Conservation (phyloP, 2,329 filamentous ascomycete species). For the Alternaria rosae region DNA sequence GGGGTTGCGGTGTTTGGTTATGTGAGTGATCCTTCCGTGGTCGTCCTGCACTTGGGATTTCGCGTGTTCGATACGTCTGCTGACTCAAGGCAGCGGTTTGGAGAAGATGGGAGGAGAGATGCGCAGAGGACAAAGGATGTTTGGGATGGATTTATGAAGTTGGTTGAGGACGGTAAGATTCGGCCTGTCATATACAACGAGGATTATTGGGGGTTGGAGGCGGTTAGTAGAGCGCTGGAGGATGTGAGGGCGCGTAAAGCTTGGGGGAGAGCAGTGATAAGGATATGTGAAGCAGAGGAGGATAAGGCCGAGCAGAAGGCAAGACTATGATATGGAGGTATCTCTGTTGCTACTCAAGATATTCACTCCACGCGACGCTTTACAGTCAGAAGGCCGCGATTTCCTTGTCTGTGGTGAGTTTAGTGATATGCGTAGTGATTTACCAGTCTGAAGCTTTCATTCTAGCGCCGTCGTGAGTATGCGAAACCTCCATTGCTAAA, state of each 20-base stretch:
- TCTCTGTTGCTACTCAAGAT: neutral
- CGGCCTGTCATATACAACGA: conserved; percentile 60
- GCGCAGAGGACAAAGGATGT: conserved; percentile 57
- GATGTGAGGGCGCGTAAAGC: conserved; percentile 60
- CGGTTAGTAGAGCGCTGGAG: conserved; percentile 59
- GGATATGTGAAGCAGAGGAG: conserved; percentile 43
- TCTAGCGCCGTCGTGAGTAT: no score
- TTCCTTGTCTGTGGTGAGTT: neutral
- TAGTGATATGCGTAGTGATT: neutral
- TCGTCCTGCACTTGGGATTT: neutral
- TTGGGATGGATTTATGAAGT: conserved; percentile 60
- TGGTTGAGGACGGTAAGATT: conserved; percentile 58
- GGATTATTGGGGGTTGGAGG: conserved; percentile 59
- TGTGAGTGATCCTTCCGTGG: conserved; percentile 15
- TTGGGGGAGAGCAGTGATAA: conserved; percentile 66
- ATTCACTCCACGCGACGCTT: neutral
- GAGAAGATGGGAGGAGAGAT: conserved; percentile 62
- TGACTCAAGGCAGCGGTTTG: conserved; percentile 57
- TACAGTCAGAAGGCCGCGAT: neutral
- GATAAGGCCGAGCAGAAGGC: neutral
- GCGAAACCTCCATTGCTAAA: neutral
- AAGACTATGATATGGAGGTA: neutral
- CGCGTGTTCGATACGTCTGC: neutral
- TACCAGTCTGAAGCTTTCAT: neutral
- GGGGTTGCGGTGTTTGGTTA: conserved; percentile 35